A percentile compares a stretch with the other conserved stretches of the same genome.
phyloP scores from a whole-genome alignment of 805 yeast species.

The Candida maltosa region DNA sequence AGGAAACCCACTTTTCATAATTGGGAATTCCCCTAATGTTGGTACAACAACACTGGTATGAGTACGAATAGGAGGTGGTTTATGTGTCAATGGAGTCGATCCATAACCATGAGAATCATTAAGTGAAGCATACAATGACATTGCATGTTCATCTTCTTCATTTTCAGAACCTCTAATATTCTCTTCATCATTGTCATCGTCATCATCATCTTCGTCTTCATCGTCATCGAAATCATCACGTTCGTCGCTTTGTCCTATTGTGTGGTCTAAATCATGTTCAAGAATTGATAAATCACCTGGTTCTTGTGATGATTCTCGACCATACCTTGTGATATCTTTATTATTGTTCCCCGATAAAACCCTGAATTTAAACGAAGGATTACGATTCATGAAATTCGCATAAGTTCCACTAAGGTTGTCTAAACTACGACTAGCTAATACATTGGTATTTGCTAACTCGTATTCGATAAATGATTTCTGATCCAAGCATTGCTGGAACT shows the following conservation, averaged over 20 bases:
- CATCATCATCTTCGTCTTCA: constrained; percentile 20
- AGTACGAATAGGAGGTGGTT: constrained; percentile 7
- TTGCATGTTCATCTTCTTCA: constrained; percentile 65
- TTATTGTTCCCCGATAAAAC: constrained; percentile 14
- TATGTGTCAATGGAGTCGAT: constrained; percentile 14
- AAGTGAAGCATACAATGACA: constrained; percentile 62
- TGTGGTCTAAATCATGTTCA: too few relatives aligned
- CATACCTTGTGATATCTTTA: constrained; percentile 9
- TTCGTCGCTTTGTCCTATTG: constrained; percentile 3
- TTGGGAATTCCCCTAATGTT: constrained; percentile 41
- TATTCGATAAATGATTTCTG: constrained; percentile 19
- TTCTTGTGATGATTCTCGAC: constrained; percentile 6
- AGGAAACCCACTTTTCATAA: constrained; percentile 16
- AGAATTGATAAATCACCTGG: constrained; percentile 7
- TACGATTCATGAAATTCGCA: constrained; percentile 17
- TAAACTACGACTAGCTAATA: constrained; percentile 17
- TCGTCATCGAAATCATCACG: constrained; percentile 5
- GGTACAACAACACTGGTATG: constrained; percentile 30
- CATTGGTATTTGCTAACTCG: constrained; percentile 15
- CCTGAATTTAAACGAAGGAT: constrained; percentile 12
- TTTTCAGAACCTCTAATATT: constrained; percentile 23
- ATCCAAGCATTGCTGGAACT: constrained; percentile 19
- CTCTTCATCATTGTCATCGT: constrained; percentile 42
- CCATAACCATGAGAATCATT: constrained; percentile 20
- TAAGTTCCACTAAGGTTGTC: constrained; percentile 25